Percentiles rank a stretch among this genome's conserved stretches.
These are phyloP conservation scores for Penicillium pancosmium DNA, from an alignment of 495 filamentous ascomycete genomes.

Conservation along the genomic window DNA sequence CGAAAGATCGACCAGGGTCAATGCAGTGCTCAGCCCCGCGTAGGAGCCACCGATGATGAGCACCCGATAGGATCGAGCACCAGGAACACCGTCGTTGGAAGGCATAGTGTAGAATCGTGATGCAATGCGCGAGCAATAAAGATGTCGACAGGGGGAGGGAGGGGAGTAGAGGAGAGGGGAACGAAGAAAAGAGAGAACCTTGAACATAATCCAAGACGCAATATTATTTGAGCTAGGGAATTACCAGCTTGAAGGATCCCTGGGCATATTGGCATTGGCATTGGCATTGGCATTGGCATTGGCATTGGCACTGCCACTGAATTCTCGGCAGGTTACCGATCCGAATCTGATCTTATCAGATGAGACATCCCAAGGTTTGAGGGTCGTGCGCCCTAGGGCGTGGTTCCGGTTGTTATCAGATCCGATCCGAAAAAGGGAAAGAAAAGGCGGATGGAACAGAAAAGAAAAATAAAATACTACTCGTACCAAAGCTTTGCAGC, in stretches of 20 bases:
- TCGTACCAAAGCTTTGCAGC: background rate
- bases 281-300: too few relatives aligned
- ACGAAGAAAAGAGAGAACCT: background rate
- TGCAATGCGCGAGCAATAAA: background rate
- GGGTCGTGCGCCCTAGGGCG: background rate
- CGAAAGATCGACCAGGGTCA: constrained; percentile 64
- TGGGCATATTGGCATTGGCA: too few relatives aligned
- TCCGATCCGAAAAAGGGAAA: constrained; percentile 3
- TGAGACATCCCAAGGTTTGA: constrained; percentile 19
- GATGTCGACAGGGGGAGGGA: background rate
- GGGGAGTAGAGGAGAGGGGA: background rate
- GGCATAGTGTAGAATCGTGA: constrained; percentile 29
- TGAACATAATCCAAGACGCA: constrained; percentile 2
- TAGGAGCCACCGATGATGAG: constrained; percentile 67
- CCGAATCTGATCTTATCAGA: constrained; percentile 28
- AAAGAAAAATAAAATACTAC: background rate
- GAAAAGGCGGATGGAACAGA: background rate
- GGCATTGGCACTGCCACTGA: too few relatives aligned
- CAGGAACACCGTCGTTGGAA: constrained; percentile 32
- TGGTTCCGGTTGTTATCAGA: constrained; percentile 6
- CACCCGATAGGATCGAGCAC: constrained; percentile 40
- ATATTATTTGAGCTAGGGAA: background rate
- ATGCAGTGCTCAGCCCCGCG: constrained; percentile 59
- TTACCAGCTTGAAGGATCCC: too few relatives aligned
- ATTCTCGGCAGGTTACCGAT: background rate